Evolutionary conservation across 148 eudicot species (phyloP).

Genomic region (Amaranthus palmeri): DNA sequence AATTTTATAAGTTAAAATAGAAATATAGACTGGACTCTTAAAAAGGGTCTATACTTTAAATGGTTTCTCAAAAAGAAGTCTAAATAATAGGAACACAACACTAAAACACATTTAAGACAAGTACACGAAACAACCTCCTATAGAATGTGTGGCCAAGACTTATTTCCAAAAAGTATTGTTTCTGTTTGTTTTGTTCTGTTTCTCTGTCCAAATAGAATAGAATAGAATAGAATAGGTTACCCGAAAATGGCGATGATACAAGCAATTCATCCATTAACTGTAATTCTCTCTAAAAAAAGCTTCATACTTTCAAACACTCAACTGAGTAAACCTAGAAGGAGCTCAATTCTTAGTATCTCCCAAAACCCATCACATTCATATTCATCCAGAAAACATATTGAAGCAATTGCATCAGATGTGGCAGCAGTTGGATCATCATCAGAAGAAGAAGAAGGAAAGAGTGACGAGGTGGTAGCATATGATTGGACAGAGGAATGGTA

Average conservation of each 20-base stretch:
- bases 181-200: too few relatives aligned
- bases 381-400: not conserved
- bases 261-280: constrained; percentile 14
- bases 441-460: not conserved
- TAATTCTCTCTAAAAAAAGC: not conserved
- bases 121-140: too few relatives aligned
- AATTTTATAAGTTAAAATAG: too few relatives aligned
- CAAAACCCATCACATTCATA: constrained; percentile 11
- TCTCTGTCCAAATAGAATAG: too few relatives aligned
- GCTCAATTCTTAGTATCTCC: not conserved
- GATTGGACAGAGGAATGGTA: constrained; percentile 98
- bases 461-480: constrained; percentile 37
- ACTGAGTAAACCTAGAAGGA: not conserved
- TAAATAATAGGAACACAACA: too few relatives aligned
- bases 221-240: too few relatives aligned
- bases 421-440: constrained; percentile 10
- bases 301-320: not conserved
- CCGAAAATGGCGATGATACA: constrained; percentile 20
- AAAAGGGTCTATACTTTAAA: too few relatives aligned
- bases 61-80: too few relatives aligned
- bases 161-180: too few relatives aligned
- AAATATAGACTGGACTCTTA: too few relatives aligned
- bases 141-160: too few relatives aligned
- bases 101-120: too few relatives aligned
- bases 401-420: constrained; percentile 24